Conservation (phyloP, 352 stramenopile genomes). For the Aphanomyces invadans region DNA sequence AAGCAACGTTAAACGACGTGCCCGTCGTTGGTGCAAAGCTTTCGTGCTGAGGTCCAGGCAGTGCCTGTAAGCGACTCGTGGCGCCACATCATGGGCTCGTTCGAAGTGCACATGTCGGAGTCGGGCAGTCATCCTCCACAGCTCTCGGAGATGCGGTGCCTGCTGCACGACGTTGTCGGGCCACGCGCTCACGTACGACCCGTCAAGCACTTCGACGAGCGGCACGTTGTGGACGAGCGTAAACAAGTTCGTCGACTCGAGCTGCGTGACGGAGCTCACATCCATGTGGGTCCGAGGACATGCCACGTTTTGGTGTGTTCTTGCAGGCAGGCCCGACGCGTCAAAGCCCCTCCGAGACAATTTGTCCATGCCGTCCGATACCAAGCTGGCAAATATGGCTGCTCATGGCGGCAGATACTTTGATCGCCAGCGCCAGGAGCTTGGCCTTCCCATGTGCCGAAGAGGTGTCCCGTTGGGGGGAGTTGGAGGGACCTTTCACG, state of each 20-base stretch:
- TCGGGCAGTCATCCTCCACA: no score
- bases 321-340: not conserved
- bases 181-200: not conserved
- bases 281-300: not conserved
- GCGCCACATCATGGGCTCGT: not conserved
- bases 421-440: not conserved
- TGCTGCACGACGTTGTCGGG: not conserved
- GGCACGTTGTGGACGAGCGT: not conserved
- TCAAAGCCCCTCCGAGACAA: not conserved
- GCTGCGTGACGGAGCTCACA: not conserved
- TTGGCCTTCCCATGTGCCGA: not conserved
- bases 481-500: not conserved
- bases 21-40: not conserved
- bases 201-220: not conserved
- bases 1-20: not conserved
- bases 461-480: not conserved
- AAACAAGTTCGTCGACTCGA: not conserved
- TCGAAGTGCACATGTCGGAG: no score
- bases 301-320: not conserved
- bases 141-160: not conserved
- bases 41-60: not conserved
- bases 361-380: not conserved
- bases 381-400: not conserved
- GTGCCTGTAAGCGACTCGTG: conserved; percentile 3
- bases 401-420: not conserved